Conservation (phyloP, 495 filamentous ascomycete genomes). For the Penicillium cataractarum region DNA sequence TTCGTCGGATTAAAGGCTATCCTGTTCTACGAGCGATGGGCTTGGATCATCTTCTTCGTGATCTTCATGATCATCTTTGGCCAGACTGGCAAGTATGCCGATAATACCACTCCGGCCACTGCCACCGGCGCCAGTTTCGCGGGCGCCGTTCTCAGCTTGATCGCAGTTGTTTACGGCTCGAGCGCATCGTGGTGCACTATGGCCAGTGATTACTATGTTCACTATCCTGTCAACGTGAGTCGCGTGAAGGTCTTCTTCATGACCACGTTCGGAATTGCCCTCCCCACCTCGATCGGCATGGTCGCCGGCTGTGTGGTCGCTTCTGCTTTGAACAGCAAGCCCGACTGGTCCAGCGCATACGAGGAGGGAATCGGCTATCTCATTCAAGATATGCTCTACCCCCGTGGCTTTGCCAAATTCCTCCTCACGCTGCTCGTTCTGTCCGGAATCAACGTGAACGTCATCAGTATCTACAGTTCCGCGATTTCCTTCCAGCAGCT, state of each 20-base stretch:
- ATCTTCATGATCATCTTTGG: slow-evolving; percentile 63
- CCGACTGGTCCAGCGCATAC: slow-evolving; percentile 51
- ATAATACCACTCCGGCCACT: slow-evolving; percentile 41
- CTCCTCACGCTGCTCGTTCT: slow-evolving; percentile 59
- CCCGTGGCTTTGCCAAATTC: slow-evolving; percentile 62
- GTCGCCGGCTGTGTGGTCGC: slow-evolving; percentile 56
- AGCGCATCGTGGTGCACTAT: slow-evolving; percentile 64
- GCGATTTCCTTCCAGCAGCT: slow-evolving; percentile 48
- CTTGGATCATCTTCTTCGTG: slow-evolving; percentile 60
- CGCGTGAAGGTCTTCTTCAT: slow-evolving; percentile 57
- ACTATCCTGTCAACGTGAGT: slow-evolving; percentile 57
- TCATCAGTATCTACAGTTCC: slow-evolving; percentile 47
- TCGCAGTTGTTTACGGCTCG: slow-evolving; percentile 60
- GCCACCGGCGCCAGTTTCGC: slow-evolving; percentile 44
- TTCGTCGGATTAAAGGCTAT: slow-evolving; percentile 62
- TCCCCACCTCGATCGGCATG: slow-evolving; percentile 61
- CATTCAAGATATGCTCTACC: slow-evolving; percentile 57
- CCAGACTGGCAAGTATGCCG: slow-evolving; percentile 50
- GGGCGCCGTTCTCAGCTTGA: slow-evolving; percentile 53
- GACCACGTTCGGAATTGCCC: slow-evolving; percentile 42
- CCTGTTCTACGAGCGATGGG: slow-evolving; percentile 62
- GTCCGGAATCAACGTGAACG: slow-evolving; percentile 46
- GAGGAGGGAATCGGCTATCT: slow-evolving; percentile 59
- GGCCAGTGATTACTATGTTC: slow-evolving; percentile 63
- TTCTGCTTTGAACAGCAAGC: slow-evolving; percentile 52